Evolutionary conservation across 345 rosid genomes (phyloP), one percentile per base, ranked within the genome.

Genomic region (Salix viminalis): DNA sequence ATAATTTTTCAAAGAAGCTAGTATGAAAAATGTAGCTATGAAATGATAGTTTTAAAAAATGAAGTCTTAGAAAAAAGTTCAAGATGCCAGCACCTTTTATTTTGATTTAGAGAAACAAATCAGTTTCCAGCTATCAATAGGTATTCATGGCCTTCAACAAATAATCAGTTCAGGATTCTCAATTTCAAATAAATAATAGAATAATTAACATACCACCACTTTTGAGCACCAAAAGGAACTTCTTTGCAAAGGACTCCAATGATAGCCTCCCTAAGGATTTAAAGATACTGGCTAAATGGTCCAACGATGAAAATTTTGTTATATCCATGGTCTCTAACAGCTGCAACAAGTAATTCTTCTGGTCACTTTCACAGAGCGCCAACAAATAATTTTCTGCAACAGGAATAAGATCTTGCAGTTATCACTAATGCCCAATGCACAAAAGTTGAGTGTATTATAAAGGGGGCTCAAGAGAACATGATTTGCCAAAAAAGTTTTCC

Each of bases 311-410:
- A 79, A 96, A 21, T 75, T 78, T 83, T 77, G 80, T 87, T 39
- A 96, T 77, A 76, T 96, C 97, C 65, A 89, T 71, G 54, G 56
- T 62, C 62, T 92, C 92, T 79, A 92, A 82, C 62, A 93, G 75
- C 69, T 78, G 88, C 81, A 89, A 81, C 61, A 90, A 74, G 72
- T 92, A 87, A 75, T 80, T 69, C 85, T 84, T 88, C 74, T 80
- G 81, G 65, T 83, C 91, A 76, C 89, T 84, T 82, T 86, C 89
- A 69, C 92, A 85, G 41, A 96, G 87, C 48, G 98, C 97, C 69
- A 86, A 73, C 77, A 96, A 75, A 84, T 92, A 93, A 73, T 86
- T 88, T 83, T 83, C 99, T 96, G 94, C 84, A 82, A 74, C 60
- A 77, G 39, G 26, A 68, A 54, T 58, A 24, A 69, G 56, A 77